Base-by-base conservation (phyloP, 176 grass and related monocot genomes). In the Saccharum officinarum region DNA sequence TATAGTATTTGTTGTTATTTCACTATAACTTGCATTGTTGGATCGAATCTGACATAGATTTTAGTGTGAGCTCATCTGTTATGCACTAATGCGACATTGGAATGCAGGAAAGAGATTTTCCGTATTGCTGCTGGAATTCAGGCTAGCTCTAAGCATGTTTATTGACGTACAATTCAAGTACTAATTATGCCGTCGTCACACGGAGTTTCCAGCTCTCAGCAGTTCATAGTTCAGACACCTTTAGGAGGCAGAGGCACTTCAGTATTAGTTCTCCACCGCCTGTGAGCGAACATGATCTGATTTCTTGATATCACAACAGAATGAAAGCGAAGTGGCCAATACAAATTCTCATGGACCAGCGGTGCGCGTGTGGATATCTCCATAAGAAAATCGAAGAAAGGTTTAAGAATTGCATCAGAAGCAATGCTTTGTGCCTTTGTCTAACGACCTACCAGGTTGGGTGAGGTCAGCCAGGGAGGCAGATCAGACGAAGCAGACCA, bases 271-370 rank as follows among this genome's bases (percentile, higher is more conserved):
- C 57, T 31, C 46, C 55, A 66, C 46, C 55, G 66, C 69, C 67
- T 69, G 46, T 42, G 54, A 78, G 26, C 44, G 34, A 67, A 20
- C 71, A 81, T 1, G 50, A 41, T 78, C 25, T 66, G 79, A 57
- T 82, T 30, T 86, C 11, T 39, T 42, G 83, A 77, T 33, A 47
- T 54, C 30, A 7, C 87, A 80, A 72, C 76, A 67, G 25, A 68
- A 80, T 3, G 66, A 83, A 42, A 71, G 74, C 65, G 20, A 40
- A 18, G 15, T 67, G 11, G 10, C 26, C 52, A 10, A 60, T 8
- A 14, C 28, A 70, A 69, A 50, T 12, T 31, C 64, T 63, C 39
- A 11, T 64, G 73, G 60, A 37, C 15, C n/a, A 49, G 14, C 16
- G 14, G 1, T 26, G 23, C 70, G 45, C 25, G 11, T 31, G 28